These are phyloP conservation scores for Iberis amara DNA, from an alignment of 441 rosid genomes.

Conservation along the genomic window DNA sequence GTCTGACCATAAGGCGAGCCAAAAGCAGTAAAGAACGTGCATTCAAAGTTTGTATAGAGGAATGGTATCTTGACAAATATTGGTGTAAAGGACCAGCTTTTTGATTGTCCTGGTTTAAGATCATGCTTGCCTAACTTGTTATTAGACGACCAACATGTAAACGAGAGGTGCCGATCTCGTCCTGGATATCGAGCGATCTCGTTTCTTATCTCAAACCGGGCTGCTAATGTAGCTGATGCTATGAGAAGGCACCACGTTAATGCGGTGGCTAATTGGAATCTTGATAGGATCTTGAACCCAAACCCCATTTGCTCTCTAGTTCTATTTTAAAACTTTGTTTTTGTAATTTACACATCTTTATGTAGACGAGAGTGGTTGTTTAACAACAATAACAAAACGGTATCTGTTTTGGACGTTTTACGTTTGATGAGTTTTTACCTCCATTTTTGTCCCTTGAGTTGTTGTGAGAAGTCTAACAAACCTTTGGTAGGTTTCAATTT, in stretches of 20 bases:
- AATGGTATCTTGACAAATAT: slow-evolving; percentile 28
- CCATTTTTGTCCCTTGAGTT: not conserved
- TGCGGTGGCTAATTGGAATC: slow-evolving; percentile 10
- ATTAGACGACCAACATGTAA: slow-evolving; percentile 23
- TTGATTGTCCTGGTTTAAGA: slow-evolving; percentile 22
- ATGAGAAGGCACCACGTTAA: slow-evolving; percentile 27
- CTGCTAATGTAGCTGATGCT: slow-evolving; percentile 17
- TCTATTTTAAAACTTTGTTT: not conserved
- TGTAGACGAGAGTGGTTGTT: slow-evolving; percentile 1
- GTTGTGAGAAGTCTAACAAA: slow-evolving; percentile 5
- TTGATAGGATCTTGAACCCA: not conserved
- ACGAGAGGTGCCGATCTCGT: slow-evolving; percentile 2
- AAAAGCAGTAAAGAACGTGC: slow-evolving; percentile 27
- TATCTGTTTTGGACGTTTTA: slow-evolving; percentile 14
- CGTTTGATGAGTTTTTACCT: slow-evolving; percentile 4
- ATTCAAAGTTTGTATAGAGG: slow-evolving; percentile 29
- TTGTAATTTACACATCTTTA: not conserved
- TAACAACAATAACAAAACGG: not conserved
- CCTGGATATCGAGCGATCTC: slow-evolving; percentile 23
- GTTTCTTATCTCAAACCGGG: slow-evolving; percentile 30
- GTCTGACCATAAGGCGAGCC: slow-evolving; percentile 29
- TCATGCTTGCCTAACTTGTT: slow-evolving; percentile 9
- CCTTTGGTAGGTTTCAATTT: not conserved
- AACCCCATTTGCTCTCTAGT: slow-evolving; percentile 1
- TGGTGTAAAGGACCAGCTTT: slow-evolving; percentile 32